phyloP scores from a whole-genome alignment of 2,329 filamentous ascomycete species.

The Apiospora marii region DNA sequence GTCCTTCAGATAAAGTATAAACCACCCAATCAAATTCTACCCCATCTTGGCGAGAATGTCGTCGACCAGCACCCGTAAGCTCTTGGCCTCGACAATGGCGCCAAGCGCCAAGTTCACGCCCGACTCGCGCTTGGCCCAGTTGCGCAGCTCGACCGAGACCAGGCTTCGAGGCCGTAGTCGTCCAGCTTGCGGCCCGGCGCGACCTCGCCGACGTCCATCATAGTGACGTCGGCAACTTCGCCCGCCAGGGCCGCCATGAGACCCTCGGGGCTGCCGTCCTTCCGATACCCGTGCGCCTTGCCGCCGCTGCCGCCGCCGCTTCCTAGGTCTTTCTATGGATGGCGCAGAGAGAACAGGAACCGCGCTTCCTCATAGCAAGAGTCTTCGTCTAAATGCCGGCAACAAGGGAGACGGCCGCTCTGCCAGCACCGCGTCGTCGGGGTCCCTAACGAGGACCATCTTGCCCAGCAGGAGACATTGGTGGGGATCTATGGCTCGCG shows the following conservation, averaged over 20 bases:
- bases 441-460: too few relatives aligned
- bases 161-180: neutral
- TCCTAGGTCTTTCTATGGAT: too few relatives aligned
- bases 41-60: neutral
- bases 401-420: too few relatives aligned
- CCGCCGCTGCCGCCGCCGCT: too few relatives aligned
- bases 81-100: neutral
- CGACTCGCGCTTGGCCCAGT: neutral
- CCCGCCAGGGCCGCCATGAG: neutral
- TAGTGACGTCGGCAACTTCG: neutral
- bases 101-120: neutral
- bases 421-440: too few relatives aligned
- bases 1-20: too few relatives aligned
- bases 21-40: too few relatives aligned
- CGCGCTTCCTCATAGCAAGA: too few relatives aligned
- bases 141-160: neutral
- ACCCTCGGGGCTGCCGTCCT: neutral
- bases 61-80: neutral
- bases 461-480: conserved; percentile 36
- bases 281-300: neutral
- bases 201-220: neutral
- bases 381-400: too few relatives aligned
- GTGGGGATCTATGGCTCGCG: conserved; percentile 44
- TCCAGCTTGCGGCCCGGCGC: neutral
- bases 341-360: too few relatives aligned